phyloP scores from a whole-genome alignment of 2,329 filamentous ascomycete genomes.

The Trichoderma pleuroti region DNA sequence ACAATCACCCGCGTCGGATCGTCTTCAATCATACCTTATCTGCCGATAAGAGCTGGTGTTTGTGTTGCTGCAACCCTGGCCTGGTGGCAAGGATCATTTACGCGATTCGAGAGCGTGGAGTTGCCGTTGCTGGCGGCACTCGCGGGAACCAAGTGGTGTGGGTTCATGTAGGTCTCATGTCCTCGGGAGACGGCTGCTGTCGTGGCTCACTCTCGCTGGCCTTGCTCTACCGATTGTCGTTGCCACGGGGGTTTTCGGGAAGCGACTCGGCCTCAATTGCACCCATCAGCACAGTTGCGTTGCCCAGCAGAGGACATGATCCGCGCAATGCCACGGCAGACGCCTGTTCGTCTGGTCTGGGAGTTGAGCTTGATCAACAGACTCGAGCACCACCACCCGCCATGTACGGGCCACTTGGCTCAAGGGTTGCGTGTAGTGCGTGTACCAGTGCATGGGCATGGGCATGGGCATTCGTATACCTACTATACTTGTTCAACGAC shows the following conservation, averaged over 20 bases:
- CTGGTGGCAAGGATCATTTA: conserved; percentile 7
- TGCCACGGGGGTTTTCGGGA: conserved; percentile 4
- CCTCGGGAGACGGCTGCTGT: conserved; percentile 6
- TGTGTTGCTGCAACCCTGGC: conserved; percentile 9
- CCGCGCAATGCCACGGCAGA: neutral
- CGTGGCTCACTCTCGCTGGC: conserved; percentile 13
- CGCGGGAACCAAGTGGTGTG: conserved; percentile 12
- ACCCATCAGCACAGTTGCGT: neutral
- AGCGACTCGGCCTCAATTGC: neutral
- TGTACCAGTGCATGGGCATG: neutral
- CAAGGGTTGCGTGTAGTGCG: neutral
- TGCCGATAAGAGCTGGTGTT: conserved; percentile 16
- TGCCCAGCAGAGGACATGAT: neutral
- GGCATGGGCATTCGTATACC: neutral
- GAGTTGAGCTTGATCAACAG: neutral
- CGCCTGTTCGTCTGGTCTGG: neutral
- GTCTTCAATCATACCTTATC: conserved; percentile 18
- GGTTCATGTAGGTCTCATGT: neutral
- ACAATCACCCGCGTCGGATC: conserved; percentile 17
- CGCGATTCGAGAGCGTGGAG: conserved; percentile 9
- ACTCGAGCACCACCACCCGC: neutral
- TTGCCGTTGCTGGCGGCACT: conserved; percentile 7
- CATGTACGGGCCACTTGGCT: neutral
- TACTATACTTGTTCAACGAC: neutral
- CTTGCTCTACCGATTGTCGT: neutral